phyloP scores from a whole-genome alignment of 768 basidiomycete species.

The Termitomyces sp. region DNA sequence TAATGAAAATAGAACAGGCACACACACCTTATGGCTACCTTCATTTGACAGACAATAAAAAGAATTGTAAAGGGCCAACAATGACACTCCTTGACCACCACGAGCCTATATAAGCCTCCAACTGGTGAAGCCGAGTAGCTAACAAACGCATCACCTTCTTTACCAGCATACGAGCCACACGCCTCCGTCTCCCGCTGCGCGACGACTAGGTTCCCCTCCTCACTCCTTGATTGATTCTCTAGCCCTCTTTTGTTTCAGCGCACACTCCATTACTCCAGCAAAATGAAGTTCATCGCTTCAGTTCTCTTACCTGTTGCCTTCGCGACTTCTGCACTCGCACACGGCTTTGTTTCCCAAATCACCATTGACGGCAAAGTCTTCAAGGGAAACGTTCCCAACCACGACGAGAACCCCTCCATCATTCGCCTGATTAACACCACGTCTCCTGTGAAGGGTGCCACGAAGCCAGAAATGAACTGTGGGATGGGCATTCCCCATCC shows the following conservation, averaged over 20 bases:
- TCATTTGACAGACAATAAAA: background rate
- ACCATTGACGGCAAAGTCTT: constrained; percentile 36
- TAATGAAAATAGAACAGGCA: background rate
- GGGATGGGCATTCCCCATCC: constrained; percentile 44
- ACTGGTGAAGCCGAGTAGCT: background rate
- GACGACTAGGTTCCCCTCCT: background rate
- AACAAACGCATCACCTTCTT: background rate
- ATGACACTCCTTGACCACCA: background rate
- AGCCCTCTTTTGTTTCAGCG: background rate
- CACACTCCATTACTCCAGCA: background rate
- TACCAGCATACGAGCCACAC: background rate
- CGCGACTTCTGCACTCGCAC: constrained; percentile 36
- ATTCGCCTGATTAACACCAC: constrained; percentile 36
- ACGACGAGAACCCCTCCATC: constrained; percentile 23
- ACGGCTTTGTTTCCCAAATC: constrained; percentile 38
- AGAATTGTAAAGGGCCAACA: background rate
- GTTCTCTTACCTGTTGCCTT: constrained; percentile 30
- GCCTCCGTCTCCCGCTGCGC: constrained; percentile 1
- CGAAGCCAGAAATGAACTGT: constrained; percentile 55
- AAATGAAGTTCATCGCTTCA: constrained; percentile 21
- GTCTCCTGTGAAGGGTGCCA: constrained; percentile 49
- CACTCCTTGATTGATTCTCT: constrained; percentile 1
- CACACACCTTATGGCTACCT: background rate
- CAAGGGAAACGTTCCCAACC: constrained; percentile 30
- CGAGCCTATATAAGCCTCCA: background rate